Evolutionary conservation across 768 basidiomycete genomes (phyloP).

Genomic region (Phaeolepiota aurea): DNA sequence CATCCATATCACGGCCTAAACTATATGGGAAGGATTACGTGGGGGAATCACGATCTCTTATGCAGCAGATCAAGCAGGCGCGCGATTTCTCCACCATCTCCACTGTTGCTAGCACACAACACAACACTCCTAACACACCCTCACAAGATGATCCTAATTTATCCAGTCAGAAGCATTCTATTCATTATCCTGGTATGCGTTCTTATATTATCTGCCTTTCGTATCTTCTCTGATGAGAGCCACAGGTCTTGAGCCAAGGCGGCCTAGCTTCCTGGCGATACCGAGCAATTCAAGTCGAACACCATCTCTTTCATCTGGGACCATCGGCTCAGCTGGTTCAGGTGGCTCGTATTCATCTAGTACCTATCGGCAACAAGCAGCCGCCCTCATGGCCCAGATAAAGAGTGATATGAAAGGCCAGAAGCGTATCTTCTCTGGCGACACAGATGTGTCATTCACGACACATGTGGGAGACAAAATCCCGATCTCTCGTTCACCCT

Average conservation of each 20-base stretch:
- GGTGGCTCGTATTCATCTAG: constrained; percentile 46
- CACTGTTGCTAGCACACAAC: constrained; percentile 39
- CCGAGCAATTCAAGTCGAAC: constrained; percentile 19
- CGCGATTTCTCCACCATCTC: constrained; percentile 74
- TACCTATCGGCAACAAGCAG: constrained; percentile 69
- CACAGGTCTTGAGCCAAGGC: constrained; percentile 17
- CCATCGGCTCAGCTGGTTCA: constrained; percentile 18
- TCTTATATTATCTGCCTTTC: neutral
- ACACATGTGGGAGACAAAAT: constrained; percentile 18
- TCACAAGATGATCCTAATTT: neutral
- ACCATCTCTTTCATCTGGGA: constrained; percentile 19
- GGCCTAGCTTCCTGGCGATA: constrained; percentile 23
- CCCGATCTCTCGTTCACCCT: constrained; percentile 7
- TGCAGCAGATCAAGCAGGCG: constrained; percentile 74
- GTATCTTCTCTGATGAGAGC: neutral
- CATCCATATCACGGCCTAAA: constrained; percentile 41
- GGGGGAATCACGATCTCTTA: constrained; percentile 67
- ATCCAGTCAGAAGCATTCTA: neutral
- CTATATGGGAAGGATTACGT: constrained; percentile 58
- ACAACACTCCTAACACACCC: constrained; percentile 3
- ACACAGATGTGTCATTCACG: constrained; percentile 46
- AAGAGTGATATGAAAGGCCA: constrained; percentile 69
- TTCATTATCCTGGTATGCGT: constrained; percentile 13
- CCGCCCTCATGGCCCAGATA: constrained; percentile 79
- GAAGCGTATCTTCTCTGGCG: constrained; percentile 65